Evolutionary conservation across 2,329 filamentous ascomycete species (phyloP).

Genomic region (Phyllosticta paracitricarpa): DNA sequence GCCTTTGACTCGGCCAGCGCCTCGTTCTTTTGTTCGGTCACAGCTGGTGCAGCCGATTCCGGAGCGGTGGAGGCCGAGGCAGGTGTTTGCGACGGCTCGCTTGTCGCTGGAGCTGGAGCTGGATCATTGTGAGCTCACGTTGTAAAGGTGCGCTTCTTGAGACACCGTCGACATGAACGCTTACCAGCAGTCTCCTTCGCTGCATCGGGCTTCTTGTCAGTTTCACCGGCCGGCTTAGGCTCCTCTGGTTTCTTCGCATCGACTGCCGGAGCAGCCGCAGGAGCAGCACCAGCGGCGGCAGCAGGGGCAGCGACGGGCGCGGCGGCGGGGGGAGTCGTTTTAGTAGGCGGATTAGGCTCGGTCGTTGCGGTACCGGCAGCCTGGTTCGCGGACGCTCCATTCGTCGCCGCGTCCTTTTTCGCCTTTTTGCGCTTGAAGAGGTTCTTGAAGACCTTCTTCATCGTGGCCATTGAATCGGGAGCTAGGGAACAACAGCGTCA

Average conservation of each 20-base stretch:
- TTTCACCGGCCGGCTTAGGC: constrained; percentile 9
- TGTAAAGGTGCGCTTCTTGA: neutral
- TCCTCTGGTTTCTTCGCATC: constrained; percentile 16
- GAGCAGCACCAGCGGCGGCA: neutral
- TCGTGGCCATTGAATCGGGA: constrained; percentile 24
- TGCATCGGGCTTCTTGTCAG: constrained; percentile 14
- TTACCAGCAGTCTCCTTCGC: constrained; percentile 2
- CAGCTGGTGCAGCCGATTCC: constrained; percentile 12
- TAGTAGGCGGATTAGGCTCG: constrained; percentile 22
- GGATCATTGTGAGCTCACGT: neutral
- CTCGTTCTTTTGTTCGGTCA: constrained; percentile 5
- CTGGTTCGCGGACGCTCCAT: constrained; percentile 11
- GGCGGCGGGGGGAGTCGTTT: constrained; percentile 24
- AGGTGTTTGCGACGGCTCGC: constrained; percentile 12
- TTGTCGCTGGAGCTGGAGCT: neutral
- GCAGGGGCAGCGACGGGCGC: constrained; percentile 22
- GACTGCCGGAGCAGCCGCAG: constrained; percentile 19
- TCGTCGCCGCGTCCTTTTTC: constrained; percentile 12
- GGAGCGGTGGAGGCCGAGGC: constrained; percentile 9
- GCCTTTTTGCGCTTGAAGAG: constrained; percentile 23
- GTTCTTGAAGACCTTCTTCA: constrained; percentile 30
- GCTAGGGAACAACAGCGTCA: constrained; percentile 14
- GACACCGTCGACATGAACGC: neutral
- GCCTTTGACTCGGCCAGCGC: constrained; percentile 15
- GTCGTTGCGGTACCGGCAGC: constrained; percentile 16